A percentile compares a stretch with the other conserved stretches of the same genome.
phyloP scores from a whole-genome alignment of 495 filamentous ascomycete genomes.

The Aspergillus olivimuriae region DNA sequence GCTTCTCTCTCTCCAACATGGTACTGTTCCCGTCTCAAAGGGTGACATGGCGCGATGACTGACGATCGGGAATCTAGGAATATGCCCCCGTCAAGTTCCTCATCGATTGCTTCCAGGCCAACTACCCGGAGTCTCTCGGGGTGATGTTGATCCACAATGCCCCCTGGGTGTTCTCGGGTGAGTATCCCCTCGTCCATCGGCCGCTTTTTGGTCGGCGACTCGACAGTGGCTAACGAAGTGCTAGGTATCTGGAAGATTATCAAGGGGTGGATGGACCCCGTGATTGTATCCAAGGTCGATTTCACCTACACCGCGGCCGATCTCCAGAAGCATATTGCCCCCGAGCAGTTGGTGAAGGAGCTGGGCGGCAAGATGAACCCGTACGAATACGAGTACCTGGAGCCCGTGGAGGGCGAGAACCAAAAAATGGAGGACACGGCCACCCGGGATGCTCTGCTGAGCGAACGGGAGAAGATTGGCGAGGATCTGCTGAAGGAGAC shows the following conservation, averaged over 20 bases:
- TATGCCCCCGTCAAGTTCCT: constrained; percentile 95
- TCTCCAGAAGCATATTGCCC: constrained; percentile 65
- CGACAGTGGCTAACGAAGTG: too few relatives aligned
- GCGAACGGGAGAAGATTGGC: constrained; percentile 53
- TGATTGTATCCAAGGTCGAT: constrained; percentile 88
- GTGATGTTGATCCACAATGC: constrained; percentile 86
- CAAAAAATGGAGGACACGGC: constrained; percentile 57
- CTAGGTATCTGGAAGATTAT: constrained; percentile 79
- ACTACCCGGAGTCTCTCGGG: constrained; percentile 88
- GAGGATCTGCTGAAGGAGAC: constrained; percentile 63
- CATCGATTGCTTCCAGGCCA: constrained; percentile 95
- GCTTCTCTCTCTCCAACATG: constrained; percentile 90
- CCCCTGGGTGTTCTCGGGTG: constrained; percentile 89
- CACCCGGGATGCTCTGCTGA: constrained; percentile 51
- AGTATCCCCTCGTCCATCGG: neutral
- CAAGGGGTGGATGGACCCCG: constrained; percentile 90
- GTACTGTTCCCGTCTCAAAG: constrained; percentile 29
- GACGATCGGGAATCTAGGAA: constrained; percentile 47
- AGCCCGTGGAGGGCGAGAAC: constrained; percentile 70
- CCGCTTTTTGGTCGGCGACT: too few relatives aligned
- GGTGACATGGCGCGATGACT: neutral
- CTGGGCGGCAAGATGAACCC: constrained; percentile 79
- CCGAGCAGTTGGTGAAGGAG: constrained; percentile 62
- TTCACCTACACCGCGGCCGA: constrained; percentile 79
- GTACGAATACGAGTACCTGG: constrained; percentile 72